Conservation (phyloP, 139 green algal genomes). For the Raphidocelis subcapitata region DNA sequence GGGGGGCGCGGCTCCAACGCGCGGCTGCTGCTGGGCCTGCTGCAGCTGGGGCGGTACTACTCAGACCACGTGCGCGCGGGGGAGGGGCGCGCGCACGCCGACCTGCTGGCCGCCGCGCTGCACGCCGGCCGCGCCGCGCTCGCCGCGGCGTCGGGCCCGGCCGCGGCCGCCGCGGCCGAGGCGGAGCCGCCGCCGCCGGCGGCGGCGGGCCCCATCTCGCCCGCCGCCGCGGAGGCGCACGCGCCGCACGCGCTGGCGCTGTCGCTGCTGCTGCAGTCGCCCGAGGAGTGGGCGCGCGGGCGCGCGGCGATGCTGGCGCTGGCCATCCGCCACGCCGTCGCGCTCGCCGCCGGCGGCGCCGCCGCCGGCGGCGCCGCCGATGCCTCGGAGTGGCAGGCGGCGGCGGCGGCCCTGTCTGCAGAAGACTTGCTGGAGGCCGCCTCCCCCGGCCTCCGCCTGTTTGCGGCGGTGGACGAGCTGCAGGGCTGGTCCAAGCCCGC, state of each 20-base stretch:
- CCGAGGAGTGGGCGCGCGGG: constrained; percentile 5
- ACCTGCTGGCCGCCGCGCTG: constrained; percentile 12
- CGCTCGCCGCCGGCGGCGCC: not conserved
- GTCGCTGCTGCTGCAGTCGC: constrained; percentile 6
- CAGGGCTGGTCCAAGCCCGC: constrained; percentile 21
- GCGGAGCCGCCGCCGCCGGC: not conserved
- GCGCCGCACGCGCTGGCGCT: constrained; percentile 12
- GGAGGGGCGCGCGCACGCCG: not conserved
- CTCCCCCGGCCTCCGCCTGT: constrained; percentile 10
- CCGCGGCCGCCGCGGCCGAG: not conserved
- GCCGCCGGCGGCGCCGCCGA: not conserved
- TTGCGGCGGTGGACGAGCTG: constrained; percentile 17
- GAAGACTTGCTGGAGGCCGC: constrained; percentile 5
- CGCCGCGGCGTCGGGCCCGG: constrained; percentile 2
- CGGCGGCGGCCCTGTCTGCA: not conserved
- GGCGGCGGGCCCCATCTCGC: not conserved
- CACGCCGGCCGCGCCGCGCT: too few species aligned
- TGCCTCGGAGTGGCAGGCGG: not conserved
- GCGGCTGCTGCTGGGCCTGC: constrained; percentile 46
- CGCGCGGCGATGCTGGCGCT: constrained; percentile 5
- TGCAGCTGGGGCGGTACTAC: constrained; percentile 42
- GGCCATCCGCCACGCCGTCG: constrained; percentile 1
- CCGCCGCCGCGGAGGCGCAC: not conserved
- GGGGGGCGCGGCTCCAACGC: constrained; percentile 56
- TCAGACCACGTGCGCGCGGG: not conserved